Evolutionary conservation across 192 early-diverging fungal genomes (phyloP).

Genomic region (Gaertneriomyces sp.): DNA sequence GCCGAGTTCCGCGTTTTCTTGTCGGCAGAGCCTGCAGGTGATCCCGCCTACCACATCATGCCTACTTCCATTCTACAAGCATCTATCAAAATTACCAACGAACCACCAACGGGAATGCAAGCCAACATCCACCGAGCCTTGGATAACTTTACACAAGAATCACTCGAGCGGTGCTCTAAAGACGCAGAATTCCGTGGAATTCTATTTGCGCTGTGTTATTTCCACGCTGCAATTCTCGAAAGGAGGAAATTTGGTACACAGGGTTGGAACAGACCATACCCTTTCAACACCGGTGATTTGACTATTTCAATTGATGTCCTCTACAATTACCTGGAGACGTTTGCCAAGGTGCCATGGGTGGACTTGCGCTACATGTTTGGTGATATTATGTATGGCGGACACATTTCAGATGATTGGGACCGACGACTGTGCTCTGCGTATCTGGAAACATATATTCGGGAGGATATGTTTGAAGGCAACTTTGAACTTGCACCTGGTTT

Average conservation of each 20-base stretch:
- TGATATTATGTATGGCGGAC: slow-evolving; percentile 69
- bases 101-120: slow-evolving; percentile 67
- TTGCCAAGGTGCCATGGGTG: slow-evolving; percentile 63
- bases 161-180: slow-evolving; percentile 60
- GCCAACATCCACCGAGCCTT: slow-evolving; percentile 64
- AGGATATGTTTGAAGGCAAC: slow-evolving; percentile 61
- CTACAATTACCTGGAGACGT: slow-evolving; percentile 60
- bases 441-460: slow-evolving; percentile 55
- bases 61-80: slow-evolving; percentile 65
- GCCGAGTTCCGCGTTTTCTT: slow-evolving; percentile 57
- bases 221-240: slow-evolving; percentile 64
- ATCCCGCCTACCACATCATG: slow-evolving; percentile 59
- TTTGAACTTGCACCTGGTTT: slow-evolving; percentile 66
- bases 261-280: slow-evolving; percentile 63
- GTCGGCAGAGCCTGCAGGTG: slow-evolving; percentile 62
- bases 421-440: slow-evolving; percentile 58
- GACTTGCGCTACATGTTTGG: slow-evolving; percentile 66
- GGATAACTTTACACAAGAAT: slow-evolving; percentile 66
- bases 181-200: slow-evolving; percentile 61
- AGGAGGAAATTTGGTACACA: slow-evolving; percentile 65
- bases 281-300: slow-evolving; percentile 63
- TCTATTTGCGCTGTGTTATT: slow-evolving; percentile 61
- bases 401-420: slow-evolving; percentile 68
- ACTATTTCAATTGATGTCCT: slow-evolving; percentile 61
- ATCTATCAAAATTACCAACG: slow-evolving; percentile 67